Conservation (phyloP, 805 yeast genomes). For the Cyberlindnera nakhonratchasimensis region DNA sequence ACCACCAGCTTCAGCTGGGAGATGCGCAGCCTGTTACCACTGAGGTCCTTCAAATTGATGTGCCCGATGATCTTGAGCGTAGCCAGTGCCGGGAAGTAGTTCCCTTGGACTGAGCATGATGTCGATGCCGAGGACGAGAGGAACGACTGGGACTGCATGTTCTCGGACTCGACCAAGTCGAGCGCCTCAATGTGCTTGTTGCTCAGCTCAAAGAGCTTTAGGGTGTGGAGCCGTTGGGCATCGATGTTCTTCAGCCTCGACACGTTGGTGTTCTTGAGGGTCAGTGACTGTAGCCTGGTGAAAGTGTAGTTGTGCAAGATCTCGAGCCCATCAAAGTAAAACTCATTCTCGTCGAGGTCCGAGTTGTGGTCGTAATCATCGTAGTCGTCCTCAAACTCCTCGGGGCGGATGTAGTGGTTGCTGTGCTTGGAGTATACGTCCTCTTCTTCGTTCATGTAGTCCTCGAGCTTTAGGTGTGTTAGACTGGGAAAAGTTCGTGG, state of each 20-base stretch:
- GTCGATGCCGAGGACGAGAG: constrained; percentile 13
- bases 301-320: constrained; percentile 20
- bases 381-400: constrained; percentile 20
- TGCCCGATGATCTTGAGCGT: constrained; percentile 15
- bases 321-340: constrained; percentile 35
- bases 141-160: constrained; percentile 9
- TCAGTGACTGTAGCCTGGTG: constrained; percentile 14
- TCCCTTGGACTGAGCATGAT: constrained; percentile 10
- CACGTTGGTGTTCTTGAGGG: constrained; percentile 24
- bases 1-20: constrained; percentile 6
- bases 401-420: constrained; percentile 21
- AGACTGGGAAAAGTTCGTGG: constrained; percentile 17
- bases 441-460: constrained; percentile 28
- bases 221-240: constrained; percentile 14
- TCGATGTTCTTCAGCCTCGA: constrained; percentile 18
- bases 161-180: constrained; percentile 18
- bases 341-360: constrained; percentile 33
- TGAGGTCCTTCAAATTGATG: constrained; percentile 10
- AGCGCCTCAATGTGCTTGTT: constrained; percentile 26
- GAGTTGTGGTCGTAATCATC: constrained; percentile 33
- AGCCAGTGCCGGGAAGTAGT: constrained; percentile 5
- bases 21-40: constrained; percentile 8
- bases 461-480: constrained; percentile 20
- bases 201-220: constrained; percentile 22
- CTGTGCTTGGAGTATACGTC: constrained; percentile 22